phyloP scores from a whole-genome alignment of 2,329 filamentous ascomycete genomes.

The Alternaria brassicae region DNA sequence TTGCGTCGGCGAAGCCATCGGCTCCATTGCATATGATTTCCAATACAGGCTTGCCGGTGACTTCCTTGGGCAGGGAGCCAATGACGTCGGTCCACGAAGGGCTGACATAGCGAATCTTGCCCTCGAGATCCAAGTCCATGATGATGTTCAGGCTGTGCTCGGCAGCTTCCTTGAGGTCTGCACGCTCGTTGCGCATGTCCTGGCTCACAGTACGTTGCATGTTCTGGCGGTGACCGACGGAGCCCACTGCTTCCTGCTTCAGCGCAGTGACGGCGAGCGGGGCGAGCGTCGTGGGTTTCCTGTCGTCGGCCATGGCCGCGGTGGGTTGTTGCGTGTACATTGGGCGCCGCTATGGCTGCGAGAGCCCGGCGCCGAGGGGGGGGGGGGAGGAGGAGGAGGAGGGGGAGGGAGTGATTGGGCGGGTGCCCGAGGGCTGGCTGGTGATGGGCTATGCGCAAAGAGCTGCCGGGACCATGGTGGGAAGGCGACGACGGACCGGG shows the following conservation, averaged over 20 bases:
- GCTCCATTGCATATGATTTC: conserved; percentile 84
- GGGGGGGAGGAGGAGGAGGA: background rate
- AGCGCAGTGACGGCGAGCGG: conserved; percentile 55
- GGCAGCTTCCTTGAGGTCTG: conserved; percentile 92
- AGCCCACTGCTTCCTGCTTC: conserved; percentile 48
- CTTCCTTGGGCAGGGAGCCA: conserved; percentile 74
- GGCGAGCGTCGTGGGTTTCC: conserved; percentile 44
- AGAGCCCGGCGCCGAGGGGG: conserved; percentile 19
- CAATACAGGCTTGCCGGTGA: conserved; percentile 78
- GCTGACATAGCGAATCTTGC: conserved; percentile 92
- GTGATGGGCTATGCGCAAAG: conserved; percentile 38
- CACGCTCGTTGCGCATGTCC: conserved; percentile 89
- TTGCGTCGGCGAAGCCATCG: conserved; percentile 78
- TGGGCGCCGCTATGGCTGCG: conserved; percentile 13
- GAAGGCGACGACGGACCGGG: conserved; percentile 14
- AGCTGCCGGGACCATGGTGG: conserved; percentile 45
- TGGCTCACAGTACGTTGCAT: conserved; percentile 76
- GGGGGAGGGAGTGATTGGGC: no score
- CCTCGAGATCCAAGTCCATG: conserved; percentile 89
- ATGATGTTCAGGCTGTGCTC: conserved; percentile 97
- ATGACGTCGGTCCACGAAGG: conserved; percentile 95
- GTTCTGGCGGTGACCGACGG: conserved; percentile 36
- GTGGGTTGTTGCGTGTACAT: conserved; percentile 23
- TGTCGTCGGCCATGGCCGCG: conserved; percentile 35
- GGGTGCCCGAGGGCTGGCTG: conserved; percentile 41